A percentile compares a stretch with the other conserved stretches of the same genome.
phyloP scores from a whole-genome alignment of 2,329 filamentous ascomycete species.

The Tolypocladium album region DNA sequence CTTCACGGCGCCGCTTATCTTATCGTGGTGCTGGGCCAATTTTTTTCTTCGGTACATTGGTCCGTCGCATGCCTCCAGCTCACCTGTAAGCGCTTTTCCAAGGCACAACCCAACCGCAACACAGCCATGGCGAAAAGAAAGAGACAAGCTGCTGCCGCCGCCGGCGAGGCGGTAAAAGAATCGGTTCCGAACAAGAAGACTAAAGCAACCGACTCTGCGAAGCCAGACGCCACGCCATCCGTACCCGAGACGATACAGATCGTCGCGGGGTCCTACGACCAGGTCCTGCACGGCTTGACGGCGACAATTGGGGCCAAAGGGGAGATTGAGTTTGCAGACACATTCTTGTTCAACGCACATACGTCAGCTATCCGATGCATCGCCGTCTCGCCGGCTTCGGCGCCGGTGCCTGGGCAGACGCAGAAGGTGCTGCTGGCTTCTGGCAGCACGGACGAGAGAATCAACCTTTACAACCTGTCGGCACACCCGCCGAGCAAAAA shows the following conservation, averaged over 20 bases:
- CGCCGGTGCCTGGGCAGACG: conserved; percentile 45
- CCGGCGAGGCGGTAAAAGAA: conserved; percentile 13
- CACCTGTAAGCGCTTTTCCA: neutral
- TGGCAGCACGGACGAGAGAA: conserved; percentile 83
- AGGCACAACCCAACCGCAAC: neutral
- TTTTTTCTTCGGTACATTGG: conserved; percentile 3
- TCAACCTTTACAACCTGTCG: conserved; percentile 90
- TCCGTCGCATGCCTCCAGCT: neutral
- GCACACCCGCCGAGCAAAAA: conserved; percentile 49
- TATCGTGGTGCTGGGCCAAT: neutral
- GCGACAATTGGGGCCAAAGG: conserved; percentile 45
- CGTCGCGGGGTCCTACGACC: conserved; percentile 87
- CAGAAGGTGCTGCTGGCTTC: conserved; percentile 85
- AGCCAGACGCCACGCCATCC: conserved; percentile 1
- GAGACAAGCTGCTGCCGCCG: conserved; percentile 26
- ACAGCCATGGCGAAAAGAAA: conserved; percentile 37
- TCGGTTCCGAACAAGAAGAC: conserved; percentile 19
- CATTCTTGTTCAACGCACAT: conserved; percentile 93
- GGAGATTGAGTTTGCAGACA: conserved; percentile 67
- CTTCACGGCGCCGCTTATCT: conserved; percentile 2
- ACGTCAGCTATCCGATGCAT: conserved; percentile 81
- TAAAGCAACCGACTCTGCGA: conserved; percentile 10
- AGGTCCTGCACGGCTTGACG: conserved; percentile 80
- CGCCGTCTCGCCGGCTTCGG: conserved; percentile 69
- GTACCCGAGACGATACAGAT: conserved; percentile 63